Base-by-base conservation (phyloP, 2,329 filamentous ascomycete genomes). In the Colletotrichum sansevieriae region DNA sequence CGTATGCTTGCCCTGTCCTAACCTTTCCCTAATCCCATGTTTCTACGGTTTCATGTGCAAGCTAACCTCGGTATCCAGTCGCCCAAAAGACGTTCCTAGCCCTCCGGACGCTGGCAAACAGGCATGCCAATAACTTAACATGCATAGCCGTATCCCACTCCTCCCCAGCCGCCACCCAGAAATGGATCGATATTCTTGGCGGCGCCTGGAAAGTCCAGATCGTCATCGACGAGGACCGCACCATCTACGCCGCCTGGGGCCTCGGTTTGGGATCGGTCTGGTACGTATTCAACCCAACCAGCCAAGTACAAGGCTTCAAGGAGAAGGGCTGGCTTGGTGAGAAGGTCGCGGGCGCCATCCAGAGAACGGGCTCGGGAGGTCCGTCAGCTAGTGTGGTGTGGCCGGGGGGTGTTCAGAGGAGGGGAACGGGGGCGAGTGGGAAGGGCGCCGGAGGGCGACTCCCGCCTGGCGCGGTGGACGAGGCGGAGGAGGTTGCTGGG, bases 91-190 rank as follows among this genome's bases (percentile, higher is more conserved):
- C 86, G 5, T 89, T 90, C 74, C 79, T 89, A 68, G 79, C 82
- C 69, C 82, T 89, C 62, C 85, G 87, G 58, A 79, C 84, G 49
- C 81, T 90, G 65, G 83, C 86, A 12, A 86, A 84, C 76, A 83
- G 83, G 58, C 81, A 87, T 72, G 78, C 83, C 59, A 76, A 77
- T 72, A 78, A 78, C 47, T 78, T 89, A 11, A 82, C 81, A 66
- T 89, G 87, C 78, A 80, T 90, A 64, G 87, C 87, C 71, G 80
- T 90, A 58, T 89, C 87, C 25, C 88, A 90, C 78, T 85, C 87
- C 44, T 89, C 87, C 9, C 76, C 80, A 4, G 79, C 82, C 22
- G 87, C 88, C 35, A 90, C 88, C 1, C 76, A 81, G 43, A 85
- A 85, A 71, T 90, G 87, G 87, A 73, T 88, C 52, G 84, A 86